Evolutionary conservation across 306 rosid species (phyloP), one percentile per base, ranked within the genome.

Genomic region (Inga laurina): DNA sequence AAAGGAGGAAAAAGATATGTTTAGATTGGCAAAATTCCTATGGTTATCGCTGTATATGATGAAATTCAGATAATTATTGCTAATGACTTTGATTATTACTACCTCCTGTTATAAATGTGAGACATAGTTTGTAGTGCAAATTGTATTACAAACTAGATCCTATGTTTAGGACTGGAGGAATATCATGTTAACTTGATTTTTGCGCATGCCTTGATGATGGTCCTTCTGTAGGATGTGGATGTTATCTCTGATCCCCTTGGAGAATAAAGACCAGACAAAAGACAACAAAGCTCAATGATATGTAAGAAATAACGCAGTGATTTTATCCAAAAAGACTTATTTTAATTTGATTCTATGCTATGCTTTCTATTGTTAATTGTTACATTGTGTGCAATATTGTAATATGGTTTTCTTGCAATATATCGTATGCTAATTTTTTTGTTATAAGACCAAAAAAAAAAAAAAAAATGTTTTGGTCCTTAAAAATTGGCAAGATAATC

Each of bases 141-240:
- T 39, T 39, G 2, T 7, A 39, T 6, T 39, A 39, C 8, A 39
- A 39, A 39, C 8, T 39, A 39, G 43, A 39, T 37, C 41, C 7
- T 39, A 39, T 39, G 7, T 39, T 39, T 39, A 39, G 8, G 8
- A 39, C 8, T 0, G 8, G 8, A 39, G 43, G 43, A 39, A 39
- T 46, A 43, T 77, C 43, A 72, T 69, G 72, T 74, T 67, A 51
- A 10, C 68, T 27, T 62, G 8, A 57, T 56, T 56, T 59, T 41
- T 24, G 16, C 11, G 39, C 39, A 27, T 74, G 16, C 49, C 49
- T 74, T 21, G 82, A 44, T 86, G 8, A 39, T 77, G 82, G 45
- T 70, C 66, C 81, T 78, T 79, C 46, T 82, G 86, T 77, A 95
- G 98, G 93, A 70, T 93, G 96, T 78, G 90, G 90, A 75, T 92